Percentiles rank a stretch among this genome's conserved stretches.
Conservation (phyloP, 495 filamentous ascomycete species). For the Beverwykella pulmonaria region DNA sequence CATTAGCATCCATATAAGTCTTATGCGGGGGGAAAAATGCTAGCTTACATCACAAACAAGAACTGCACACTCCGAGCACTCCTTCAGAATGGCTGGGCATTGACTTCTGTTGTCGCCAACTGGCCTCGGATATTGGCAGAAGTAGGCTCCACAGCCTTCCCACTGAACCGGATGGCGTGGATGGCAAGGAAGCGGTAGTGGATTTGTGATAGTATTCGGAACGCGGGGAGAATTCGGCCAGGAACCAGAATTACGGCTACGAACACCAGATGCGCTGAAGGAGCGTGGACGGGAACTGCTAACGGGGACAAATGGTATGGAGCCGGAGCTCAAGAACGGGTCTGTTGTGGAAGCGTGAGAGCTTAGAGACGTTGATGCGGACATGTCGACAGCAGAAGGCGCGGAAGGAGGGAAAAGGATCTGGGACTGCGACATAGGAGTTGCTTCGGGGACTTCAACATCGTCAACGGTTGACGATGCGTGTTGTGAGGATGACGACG, state of each 20-base stretch:
- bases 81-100: constrained; percentile 54
- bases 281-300: constrained; percentile 36
- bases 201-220: constrained; percentile 20
- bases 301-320: constrained; percentile 26
- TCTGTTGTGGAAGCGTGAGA: constrained; percentile 25
- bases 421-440: constrained; percentile 32
- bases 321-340: constrained; percentile 10
- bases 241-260: constrained; percentile 25
- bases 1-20: neutral
- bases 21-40: neutral
- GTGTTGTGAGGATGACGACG: constrained; percentile 9
- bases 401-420: constrained; percentile 28
- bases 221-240: constrained; percentile 22
- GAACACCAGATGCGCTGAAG: constrained; percentile 34
- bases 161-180: constrained; percentile 50
- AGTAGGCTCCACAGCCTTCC: constrained; percentile 62
- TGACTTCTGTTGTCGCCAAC: constrained; percentile 56
- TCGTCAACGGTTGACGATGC: neutral
- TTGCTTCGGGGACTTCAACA: constrained; percentile 7
- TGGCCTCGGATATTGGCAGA: constrained; percentile 56
- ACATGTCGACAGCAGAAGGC: constrained; percentile 31
- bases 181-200: constrained; percentile 49
- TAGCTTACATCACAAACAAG: constrained; percentile 57
- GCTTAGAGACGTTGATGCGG: constrained; percentile 24
- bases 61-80: constrained; percentile 59